Percentiles rank a stretch among this genome's conserved stretches.
Conservation (phyloP, 73 alveolate species). For the Paramecium octaurelia region DNA sequence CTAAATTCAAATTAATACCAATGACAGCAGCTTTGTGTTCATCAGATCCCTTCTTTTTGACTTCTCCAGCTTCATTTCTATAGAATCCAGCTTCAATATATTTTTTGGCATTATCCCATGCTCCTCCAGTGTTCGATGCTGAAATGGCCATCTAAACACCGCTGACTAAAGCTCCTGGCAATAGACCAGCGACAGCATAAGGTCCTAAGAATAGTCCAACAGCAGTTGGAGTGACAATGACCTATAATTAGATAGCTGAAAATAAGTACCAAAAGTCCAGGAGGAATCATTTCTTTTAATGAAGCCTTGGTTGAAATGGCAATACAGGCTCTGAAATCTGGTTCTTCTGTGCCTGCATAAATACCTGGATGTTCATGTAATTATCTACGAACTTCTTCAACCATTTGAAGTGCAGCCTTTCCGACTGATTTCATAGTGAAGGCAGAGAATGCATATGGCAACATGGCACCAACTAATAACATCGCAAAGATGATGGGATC, state of each 20-base stretch:
- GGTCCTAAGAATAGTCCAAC: conserved; percentile 87
- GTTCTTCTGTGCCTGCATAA: conserved; percentile 65
- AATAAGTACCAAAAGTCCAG: conserved; percentile 74
- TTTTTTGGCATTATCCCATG: conserved; percentile 92
- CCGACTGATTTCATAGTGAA: conserved; percentile 97
- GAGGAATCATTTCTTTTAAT: conserved; percentile 80
- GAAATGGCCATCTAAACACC: conserved; percentile 90
- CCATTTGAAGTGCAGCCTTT: conserved; percentile 92
- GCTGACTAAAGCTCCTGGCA: conserved; percentile 88
- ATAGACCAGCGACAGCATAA: conserved; percentile 83
- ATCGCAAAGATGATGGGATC: conserved; percentile 72
- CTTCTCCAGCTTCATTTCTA: conserved; percentile 59
- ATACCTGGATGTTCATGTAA: conserved; percentile 69
- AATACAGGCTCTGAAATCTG: conserved; percentile 86
- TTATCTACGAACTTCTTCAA: conserved; percentile 85
- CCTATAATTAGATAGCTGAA: background rate
- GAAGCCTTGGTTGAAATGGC: conserved; percentile 85
- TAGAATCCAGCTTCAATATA: conserved; percentile 72
- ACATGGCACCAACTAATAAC: conserved; percentile 90
- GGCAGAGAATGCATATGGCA: conserved; percentile 92
- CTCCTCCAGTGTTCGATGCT: conserved; percentile 82
- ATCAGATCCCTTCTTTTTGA: conserved; percentile 72
- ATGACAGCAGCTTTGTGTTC: conserved; percentile 81
- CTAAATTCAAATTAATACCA: background rate
- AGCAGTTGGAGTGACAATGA: conserved; percentile 79